These are phyloP conservation scores for Amoebophrya sp. DNA, from an alignment of 169 alveolate species.

Conservation along the genomic window DNA sequence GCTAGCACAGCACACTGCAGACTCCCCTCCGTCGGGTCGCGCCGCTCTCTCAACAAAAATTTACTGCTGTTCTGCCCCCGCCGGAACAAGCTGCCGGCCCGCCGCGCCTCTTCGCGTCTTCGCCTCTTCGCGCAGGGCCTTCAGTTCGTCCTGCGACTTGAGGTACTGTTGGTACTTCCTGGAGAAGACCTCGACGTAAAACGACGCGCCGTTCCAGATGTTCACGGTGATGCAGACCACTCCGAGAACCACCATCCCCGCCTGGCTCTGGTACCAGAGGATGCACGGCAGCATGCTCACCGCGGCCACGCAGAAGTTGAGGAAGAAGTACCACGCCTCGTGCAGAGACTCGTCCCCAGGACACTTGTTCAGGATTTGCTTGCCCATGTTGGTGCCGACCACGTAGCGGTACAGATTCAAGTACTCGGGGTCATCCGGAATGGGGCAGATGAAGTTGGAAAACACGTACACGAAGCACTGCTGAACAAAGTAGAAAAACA, in stretches of 20 bases:
- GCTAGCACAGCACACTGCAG: too few species aligned
- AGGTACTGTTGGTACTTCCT: constrained; percentile 19
- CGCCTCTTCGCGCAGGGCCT: background rate
- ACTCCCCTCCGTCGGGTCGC: too few species aligned
- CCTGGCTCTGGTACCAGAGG: background rate
- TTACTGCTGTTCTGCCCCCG: too few species aligned
- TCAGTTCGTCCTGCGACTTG: background rate
- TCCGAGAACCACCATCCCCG: background rate
- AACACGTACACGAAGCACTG: background rate
- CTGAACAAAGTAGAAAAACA: background rate
- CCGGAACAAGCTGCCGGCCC: too few species aligned
- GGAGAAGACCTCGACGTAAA: constrained; percentile 44
- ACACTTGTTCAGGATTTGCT: background rate
- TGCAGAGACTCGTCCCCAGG: background rate
- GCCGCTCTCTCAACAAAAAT: too few species aligned
- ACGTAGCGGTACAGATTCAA: background rate
- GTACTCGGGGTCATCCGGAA: background rate
- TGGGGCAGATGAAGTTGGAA: background rate
- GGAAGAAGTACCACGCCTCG: background rate
- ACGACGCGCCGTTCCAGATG: constrained; percentile 46
- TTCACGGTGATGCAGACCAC: background rate
- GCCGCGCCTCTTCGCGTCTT: too few species aligned
- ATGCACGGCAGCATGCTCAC: background rate
- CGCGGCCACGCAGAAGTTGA: background rate
- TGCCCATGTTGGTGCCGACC: background rate